A percentile compares a stretch with the other conserved stretches of the same genome.
These are phyloP conservation scores for Zopfia rhizophila DNA, from an alignment of 2,329 filamentous ascomycete species.

Conservation along the genomic window DNA sequence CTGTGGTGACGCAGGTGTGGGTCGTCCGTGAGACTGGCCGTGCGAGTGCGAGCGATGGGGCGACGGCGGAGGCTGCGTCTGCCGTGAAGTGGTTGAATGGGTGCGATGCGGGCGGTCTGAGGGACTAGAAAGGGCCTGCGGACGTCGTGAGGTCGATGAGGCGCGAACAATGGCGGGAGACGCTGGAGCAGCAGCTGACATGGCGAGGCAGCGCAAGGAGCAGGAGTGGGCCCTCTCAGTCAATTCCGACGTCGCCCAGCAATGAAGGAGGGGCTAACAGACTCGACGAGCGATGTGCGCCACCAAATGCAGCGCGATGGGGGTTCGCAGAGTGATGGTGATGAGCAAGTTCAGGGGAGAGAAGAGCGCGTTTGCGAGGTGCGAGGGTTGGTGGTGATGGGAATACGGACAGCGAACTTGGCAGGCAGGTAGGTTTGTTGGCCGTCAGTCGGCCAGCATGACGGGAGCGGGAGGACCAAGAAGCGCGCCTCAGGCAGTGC, in stretches of 20 bases:
- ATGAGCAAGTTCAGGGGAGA: neutral
- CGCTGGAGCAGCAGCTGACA: slow-evolving; percentile 52
- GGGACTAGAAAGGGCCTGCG: slow-evolving; percentile 31
- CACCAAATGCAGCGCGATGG: slow-evolving; percentile 10
- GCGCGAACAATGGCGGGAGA: slow-evolving; percentile 55
- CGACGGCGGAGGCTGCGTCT: slow-evolving; percentile 33
- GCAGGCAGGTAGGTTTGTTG: slow-evolving; percentile 11
- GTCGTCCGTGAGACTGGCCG: slow-evolving; percentile 37
- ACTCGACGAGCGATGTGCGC: slow-evolving; percentile 28
- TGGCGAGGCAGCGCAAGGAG: slow-evolving; percentile 46
- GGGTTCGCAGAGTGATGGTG: neutral
- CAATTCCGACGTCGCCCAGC: slow-evolving; percentile 9
- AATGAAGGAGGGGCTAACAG: slow-evolving; percentile 22
- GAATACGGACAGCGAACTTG: slow-evolving; percentile 5
- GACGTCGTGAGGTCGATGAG: slow-evolving; percentile 41
- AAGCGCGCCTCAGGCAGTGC: slow-evolving; percentile 16
- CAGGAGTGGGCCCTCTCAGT: slow-evolving; percentile 16
- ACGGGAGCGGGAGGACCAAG: slow-evolving; percentile 17
- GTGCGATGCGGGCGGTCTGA: slow-evolving; percentile 49
- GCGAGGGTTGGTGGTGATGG: slow-evolving; percentile 8
- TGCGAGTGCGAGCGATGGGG: slow-evolving; percentile 50
- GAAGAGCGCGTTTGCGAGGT: neutral
- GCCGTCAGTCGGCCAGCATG: slow-evolving; percentile 8
- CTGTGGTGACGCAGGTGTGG: slow-evolving; percentile 47
- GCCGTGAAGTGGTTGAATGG: slow-evolving; percentile 47